Evolutionary conservation across 176 grass and related monocot genomes (phyloP).

Genomic region (Triticum urartu): DNA sequence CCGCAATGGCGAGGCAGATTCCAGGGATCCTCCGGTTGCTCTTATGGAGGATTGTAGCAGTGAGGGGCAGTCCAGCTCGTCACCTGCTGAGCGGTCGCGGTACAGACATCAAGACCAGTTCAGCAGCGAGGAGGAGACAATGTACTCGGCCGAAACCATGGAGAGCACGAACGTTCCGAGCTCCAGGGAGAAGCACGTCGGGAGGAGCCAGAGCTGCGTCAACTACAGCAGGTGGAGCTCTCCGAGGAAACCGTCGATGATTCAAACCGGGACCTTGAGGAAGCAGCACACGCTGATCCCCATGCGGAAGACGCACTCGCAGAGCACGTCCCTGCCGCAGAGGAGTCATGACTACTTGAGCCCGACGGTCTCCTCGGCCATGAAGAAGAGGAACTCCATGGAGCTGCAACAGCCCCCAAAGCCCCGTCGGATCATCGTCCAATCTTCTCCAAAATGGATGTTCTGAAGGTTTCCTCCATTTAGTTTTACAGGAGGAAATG

Average conservation of each 20-base stretch:
- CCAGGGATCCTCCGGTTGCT: slow-evolving; percentile 39
- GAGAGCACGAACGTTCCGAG: slow-evolving; percentile 86
- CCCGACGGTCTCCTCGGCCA: slow-evolving; percentile 83
- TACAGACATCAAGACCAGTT: slow-evolving; percentile 46
- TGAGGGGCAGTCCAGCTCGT: slow-evolving; percentile 66
- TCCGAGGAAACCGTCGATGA: slow-evolving; percentile 41
- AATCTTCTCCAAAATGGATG: slow-evolving; percentile 82
- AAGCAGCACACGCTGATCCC: slow-evolving; percentile 65
- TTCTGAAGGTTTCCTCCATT: slow-evolving; percentile 42
- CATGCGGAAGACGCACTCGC: slow-evolving; percentile 60
- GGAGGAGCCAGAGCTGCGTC: slow-evolving; percentile 86
- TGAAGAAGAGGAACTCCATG: slow-evolving; percentile 79
- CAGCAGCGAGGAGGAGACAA: slow-evolving; percentile 80
- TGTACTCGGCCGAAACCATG: slow-evolving; percentile 99
- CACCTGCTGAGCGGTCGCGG: slow-evolving; percentile 45
- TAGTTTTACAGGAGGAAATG: slow-evolving; percentile 5
- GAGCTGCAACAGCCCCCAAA: slow-evolving; percentile 57
- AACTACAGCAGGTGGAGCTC: slow-evolving; percentile 73
- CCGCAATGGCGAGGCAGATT: slow-evolving; percentile 40
- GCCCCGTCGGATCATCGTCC: slow-evolving; percentile 42
- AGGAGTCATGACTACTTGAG: slow-evolving; percentile 78
- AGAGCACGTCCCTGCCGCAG: slow-evolving; percentile 47
- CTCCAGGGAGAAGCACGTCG: slow-evolving; percentile 65
- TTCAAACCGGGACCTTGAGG: slow-evolving; percentile 39
- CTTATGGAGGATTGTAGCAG: slow-evolving; percentile 43